Conservation (phyloP, 2,329 filamentous ascomycete species). For the Penicillium crustosum region DNA sequence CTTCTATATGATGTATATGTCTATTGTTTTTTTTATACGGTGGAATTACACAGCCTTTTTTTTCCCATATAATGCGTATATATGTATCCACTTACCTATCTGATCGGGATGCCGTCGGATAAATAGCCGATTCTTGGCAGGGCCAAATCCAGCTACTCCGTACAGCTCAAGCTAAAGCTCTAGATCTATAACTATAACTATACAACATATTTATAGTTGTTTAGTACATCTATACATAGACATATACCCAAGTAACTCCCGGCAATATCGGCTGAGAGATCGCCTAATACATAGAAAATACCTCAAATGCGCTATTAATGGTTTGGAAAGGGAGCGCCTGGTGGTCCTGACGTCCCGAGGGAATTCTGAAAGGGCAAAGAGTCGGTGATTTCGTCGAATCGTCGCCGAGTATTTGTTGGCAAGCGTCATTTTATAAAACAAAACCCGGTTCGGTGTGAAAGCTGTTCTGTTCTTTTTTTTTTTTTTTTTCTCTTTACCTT, state of each 20-base stretch:
- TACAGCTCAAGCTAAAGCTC: background rate
- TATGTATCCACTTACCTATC: background rate
- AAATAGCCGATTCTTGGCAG: constrained; percentile 13
- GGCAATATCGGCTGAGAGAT: background rate
- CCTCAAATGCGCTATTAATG: background rate
- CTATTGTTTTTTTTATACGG: constrained; percentile 16
- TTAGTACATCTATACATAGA: background rate
- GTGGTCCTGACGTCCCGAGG: background rate
- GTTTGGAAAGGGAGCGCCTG: background rate
- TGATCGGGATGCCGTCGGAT: constrained; percentile 17
- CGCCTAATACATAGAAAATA: background rate
- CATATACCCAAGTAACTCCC: background rate
- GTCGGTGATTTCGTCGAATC: constrained; percentile 28
- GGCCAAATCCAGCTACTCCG: background rate
- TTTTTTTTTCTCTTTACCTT: background rate
- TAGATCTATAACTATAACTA: background rate
- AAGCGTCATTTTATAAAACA: background rate
- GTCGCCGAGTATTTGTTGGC: constrained; percentile 13
- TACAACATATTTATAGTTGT: background rate
- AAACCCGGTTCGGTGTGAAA: background rate
- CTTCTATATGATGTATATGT: constrained; percentile 40
- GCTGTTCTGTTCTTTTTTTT: too few species aligned
- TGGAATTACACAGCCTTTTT: background rate
- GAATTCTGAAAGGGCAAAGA: background rate
- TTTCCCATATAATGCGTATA: background rate